These are phyloP conservation scores for Chaetothyriales sp. DNA, from an alignment of 2,329 filamentous ascomycete species.

Conservation along the genomic window DNA sequence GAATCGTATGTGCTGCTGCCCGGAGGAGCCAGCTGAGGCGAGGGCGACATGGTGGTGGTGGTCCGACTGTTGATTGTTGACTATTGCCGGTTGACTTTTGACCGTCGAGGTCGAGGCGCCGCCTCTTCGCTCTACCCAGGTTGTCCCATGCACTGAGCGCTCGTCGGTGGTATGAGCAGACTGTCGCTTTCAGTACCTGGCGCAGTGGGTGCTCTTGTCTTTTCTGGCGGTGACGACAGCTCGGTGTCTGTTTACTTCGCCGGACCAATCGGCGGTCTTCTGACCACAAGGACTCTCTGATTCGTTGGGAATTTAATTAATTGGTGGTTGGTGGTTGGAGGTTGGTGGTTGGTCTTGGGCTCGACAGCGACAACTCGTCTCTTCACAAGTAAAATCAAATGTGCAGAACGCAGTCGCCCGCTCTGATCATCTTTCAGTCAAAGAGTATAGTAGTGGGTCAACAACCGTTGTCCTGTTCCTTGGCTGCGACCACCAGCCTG, in stretches of 20 bases:
- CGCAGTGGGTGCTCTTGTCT: not conserved
- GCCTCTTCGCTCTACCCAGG: not conserved
- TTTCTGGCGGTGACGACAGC: no score
- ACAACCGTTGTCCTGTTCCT: no score
- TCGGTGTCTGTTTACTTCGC: not conserved
- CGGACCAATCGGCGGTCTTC: no score
- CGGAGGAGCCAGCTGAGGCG: slow-evolving; percentile 35
- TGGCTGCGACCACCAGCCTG: not conserved
- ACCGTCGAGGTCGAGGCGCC: not conserved
- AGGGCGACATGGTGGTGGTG: slow-evolving; percentile 22
- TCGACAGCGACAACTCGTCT: no score
- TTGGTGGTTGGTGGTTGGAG: no score
- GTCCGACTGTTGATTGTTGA: not conserved
- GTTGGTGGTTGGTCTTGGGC: no score
- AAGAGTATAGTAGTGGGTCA: no score
- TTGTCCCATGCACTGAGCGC: not conserved
- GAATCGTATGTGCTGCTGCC: slow-evolving; percentile 48
- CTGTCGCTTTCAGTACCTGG: not conserved
- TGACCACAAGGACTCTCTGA: no score
- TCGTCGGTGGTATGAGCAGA: not conserved
- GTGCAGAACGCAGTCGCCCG: no score
- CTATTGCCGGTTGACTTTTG: not conserved
- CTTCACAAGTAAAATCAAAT: no score
- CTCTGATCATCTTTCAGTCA: no score
- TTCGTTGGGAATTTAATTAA: no score